Percentiles rank a stretch among this genome's conserved stretches.
phyloP scores from a whole-genome alignment of 1,139 yeast genomes.

The Taiozyma onychis region DNA sequence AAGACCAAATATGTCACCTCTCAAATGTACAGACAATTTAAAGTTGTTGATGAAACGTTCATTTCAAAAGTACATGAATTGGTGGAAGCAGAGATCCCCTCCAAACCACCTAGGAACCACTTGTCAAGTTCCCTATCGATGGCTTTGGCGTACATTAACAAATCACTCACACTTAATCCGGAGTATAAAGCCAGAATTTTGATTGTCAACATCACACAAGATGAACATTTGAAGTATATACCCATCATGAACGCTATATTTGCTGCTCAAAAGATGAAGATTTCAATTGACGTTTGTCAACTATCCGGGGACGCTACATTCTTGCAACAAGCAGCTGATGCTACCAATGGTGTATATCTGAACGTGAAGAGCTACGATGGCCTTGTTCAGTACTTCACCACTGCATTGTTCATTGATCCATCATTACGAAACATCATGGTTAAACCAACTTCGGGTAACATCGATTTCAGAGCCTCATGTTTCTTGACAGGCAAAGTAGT shows the following conservation, averaged over 20 bases:
- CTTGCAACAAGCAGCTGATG: constrained; percentile 93
- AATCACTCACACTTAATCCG: constrained; percentile 49
- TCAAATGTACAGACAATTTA: constrained; percentile 84
- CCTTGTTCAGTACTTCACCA: constrained; percentile 61
- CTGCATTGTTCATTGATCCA: constrained; percentile 82
- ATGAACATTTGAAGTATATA: constrained; percentile 76
- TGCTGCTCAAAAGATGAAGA: constrained; percentile 89
- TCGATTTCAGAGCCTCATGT: constrained; percentile 93
- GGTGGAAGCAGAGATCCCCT: constrained; percentile 27
- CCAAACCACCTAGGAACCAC: constrained; percentile 20
- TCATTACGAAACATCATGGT: constrained; percentile 67
- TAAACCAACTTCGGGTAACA: constrained; percentile 79
- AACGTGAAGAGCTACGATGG: constrained; percentile 73
- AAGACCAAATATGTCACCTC: constrained; percentile 28
- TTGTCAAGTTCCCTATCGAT: constrained; percentile 27
- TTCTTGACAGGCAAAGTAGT: constrained; percentile 84
- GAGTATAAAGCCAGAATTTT: constrained; percentile 66
- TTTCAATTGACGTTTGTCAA: constrained; percentile 88
- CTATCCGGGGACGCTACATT: constrained; percentile 75
- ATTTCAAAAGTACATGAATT: constrained; percentile 53
- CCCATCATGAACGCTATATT: constrained; percentile 95
- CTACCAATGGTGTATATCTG: constrained; percentile 86
- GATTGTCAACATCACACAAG: constrained; percentile 71
- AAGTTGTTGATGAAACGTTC: constrained; percentile 73
- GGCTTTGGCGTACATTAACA: constrained; percentile 76